phyloP scores from a whole-genome alignment of 805 yeast genomes.

The Vanderwaltozyma tropicalis region DNA sequence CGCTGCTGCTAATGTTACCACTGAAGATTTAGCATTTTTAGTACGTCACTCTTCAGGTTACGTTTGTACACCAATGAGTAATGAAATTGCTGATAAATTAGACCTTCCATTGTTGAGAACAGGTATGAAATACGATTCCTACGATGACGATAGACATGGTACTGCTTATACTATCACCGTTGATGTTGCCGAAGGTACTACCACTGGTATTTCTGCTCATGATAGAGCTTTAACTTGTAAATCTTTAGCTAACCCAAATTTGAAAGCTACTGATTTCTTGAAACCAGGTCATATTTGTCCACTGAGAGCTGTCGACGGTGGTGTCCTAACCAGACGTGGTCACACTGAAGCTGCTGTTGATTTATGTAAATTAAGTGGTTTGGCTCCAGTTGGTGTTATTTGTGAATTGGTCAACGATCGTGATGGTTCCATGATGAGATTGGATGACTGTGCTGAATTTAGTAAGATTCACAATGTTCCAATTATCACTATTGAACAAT shows the following conservation, averaged over 20 bases:
- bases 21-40: constrained; percentile 86
- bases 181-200: constrained; percentile 78
- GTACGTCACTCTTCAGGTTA: constrained; percentile 84
- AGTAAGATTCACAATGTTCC: constrained; percentile 51
- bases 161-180: constrained; percentile 94
- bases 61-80: constrained; percentile 82
- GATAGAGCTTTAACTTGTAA: constrained; percentile 82
- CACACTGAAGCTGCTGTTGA: constrained; percentile 98
- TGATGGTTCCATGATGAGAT: constrained; percentile 93
- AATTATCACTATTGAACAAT: constrained; percentile 67
- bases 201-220: constrained; percentile 93
- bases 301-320: constrained; percentile 79
- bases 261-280: constrained; percentile 57
- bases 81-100: constrained; percentile 66
- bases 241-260: constrained; percentile 45
- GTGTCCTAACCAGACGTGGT: constrained; percentile 73
- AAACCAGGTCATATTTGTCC: constrained; percentile 95
- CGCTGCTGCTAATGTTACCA: constrained; percentile 76
- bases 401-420: constrained; percentile 89
- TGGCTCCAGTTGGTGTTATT: constrained; percentile 81
- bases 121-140: constrained; percentile 20
- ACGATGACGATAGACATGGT: constrained; percentile 72
- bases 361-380: constrained; percentile 63
- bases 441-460: constrained; percentile 73
- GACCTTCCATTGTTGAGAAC: constrained; percentile 65